phyloP scores from a whole-genome alignment of 108 stramenopile species.

The Fistulifera solaris region DNA sequence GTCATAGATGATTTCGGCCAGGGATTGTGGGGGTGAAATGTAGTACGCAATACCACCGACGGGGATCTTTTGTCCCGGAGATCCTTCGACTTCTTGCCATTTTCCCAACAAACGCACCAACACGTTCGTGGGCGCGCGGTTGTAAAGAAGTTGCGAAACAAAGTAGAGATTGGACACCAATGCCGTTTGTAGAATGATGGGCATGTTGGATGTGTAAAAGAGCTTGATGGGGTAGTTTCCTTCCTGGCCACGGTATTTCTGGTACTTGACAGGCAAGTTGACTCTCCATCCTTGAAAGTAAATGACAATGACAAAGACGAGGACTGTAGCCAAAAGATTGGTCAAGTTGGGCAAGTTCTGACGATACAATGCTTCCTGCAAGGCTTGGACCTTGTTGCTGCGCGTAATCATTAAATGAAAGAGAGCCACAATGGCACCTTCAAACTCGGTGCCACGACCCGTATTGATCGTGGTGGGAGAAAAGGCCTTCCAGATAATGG shows the following conservation, averaged over 20 bases:
- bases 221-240: constrained; percentile 96
- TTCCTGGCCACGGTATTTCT: constrained; percentile 94
- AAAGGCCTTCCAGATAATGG: constrained; percentile 99
- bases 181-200: constrained; percentile 98
- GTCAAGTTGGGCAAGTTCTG: constrained; percentile 98
- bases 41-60: constrained; percentile 99
- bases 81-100: constrained; percentile 94
- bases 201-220: constrained; percentile 99
- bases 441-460: constrained; percentile 98
- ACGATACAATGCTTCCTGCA: constrained; percentile 94
- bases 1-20: constrained; percentile 93
- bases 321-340: constrained; percentile 91
- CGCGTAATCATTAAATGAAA: constrained; percentile 96
- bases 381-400: constrained; percentile 89
- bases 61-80: constrained; percentile 83
- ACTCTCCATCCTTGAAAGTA: constrained; percentile 99
- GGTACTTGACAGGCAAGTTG: constrained; percentile 96
- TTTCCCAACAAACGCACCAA: constrained; percentile 96
- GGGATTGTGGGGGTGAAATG: constrained; percentile 91
- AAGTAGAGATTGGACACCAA: constrained; percentile 98
- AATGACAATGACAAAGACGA: constrained; percentile 96
- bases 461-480: constrained; percentile 99
- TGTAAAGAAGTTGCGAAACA: constrained; percentile 96
- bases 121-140: constrained; percentile 92
- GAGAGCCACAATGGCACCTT: constrained; percentile 97